phyloP scores from a whole-genome alignment of 495 filamentous ascomycete species.

The Oleoguttula mirabilis region DNA sequence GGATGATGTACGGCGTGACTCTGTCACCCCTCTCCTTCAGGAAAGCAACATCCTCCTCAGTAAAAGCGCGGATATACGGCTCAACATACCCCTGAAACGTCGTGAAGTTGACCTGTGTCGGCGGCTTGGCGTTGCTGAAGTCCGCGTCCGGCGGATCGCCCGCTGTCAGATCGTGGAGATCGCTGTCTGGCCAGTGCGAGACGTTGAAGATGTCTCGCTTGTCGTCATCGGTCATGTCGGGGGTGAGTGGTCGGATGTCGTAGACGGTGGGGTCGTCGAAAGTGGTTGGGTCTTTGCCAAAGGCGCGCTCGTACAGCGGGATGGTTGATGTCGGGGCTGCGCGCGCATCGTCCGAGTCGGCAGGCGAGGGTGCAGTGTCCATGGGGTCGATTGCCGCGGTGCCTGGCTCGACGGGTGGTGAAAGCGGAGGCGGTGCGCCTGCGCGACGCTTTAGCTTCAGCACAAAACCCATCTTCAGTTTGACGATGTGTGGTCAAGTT shows the following conservation, averaged over 20 bases:
- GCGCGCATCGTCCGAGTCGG: constrained; percentile 36
- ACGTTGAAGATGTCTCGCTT: constrained; percentile 80
- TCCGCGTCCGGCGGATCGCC: constrained; percentile 86
- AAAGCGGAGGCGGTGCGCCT: constrained; percentile 14
- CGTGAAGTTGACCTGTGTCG: constrained; percentile 80
- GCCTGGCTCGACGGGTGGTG: constrained; percentile 11
- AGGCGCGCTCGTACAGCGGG: constrained; percentile 58
- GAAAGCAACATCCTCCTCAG: constrained; percentile 91
- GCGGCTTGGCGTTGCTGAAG: constrained; percentile 86
- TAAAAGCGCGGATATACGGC: constrained; percentile 77
- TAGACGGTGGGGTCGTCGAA: constrained; percentile 92
- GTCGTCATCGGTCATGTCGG: constrained; percentile 67
- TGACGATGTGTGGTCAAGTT: not conserved
- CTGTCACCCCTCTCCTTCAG: constrained; percentile 81
- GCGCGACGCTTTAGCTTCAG: constrained; percentile 1
- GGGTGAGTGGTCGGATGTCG: constrained; percentile 64
- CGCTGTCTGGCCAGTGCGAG: constrained; percentile 62
- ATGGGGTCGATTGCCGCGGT: constrained; percentile 12
- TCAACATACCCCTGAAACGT: constrained; percentile 84
- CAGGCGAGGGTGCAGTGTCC: constrained; percentile 14
- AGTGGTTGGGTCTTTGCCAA: constrained; percentile 82
- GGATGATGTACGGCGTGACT: constrained; percentile 68
- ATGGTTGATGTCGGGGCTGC: constrained; percentile 62
- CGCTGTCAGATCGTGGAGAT: constrained; percentile 72
- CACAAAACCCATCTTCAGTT: not conserved